Evolutionary conservation across 176 grass and related monocot genomes (phyloP), one percentile per base, ranked within the genome.

Genomic region (Cenchrus purpureus): DNA sequence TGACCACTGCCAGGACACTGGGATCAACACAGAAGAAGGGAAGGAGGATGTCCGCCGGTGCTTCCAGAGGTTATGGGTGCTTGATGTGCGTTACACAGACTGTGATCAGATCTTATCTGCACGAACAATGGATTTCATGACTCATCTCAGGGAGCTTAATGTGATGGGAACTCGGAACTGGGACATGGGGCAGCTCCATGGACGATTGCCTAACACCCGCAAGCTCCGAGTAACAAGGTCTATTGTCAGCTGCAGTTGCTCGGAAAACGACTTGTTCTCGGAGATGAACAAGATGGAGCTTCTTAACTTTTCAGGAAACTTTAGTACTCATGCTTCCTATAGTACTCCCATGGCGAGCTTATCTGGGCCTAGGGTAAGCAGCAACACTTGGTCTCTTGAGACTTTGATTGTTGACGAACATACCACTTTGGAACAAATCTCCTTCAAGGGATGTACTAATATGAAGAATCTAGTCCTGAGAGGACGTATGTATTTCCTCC

Each of bases 41-140:
- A 69, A 28, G 19, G 64, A 69, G 4, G 65, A 70, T 4, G 6
- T 28, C 4, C 8, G 0, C 14, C 37, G 0, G n/a, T 71, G 51
- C 8, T 82, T 71, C 0, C 37, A 82, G 10, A 45, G 14, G 37
- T 15, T 82, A 37, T 82, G 66, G 79, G 79, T 82, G 58, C 46
- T 83, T 1, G 82, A 83, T 1, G 2, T 71, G 37, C 79, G 52
- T 0, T 46, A 59, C n/a, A 71, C 66, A 12, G 1, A 19, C 53
- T 58, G 54, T 43, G 74, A 76, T 42, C 53, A 13, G 16, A 76
- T 76, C 17, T 43, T 76, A 53, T 76, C 53, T 0, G 4, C 15
- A 3, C 74, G 44, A 13, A 72, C 71, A 29, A 6, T 63, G 29
- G 48, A 0, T 0, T 0, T 42, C 28, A 85, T 85, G 84, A 61